Conservation (phyloP, 306 rosid genomes). For the Quercus glauca region DNA sequence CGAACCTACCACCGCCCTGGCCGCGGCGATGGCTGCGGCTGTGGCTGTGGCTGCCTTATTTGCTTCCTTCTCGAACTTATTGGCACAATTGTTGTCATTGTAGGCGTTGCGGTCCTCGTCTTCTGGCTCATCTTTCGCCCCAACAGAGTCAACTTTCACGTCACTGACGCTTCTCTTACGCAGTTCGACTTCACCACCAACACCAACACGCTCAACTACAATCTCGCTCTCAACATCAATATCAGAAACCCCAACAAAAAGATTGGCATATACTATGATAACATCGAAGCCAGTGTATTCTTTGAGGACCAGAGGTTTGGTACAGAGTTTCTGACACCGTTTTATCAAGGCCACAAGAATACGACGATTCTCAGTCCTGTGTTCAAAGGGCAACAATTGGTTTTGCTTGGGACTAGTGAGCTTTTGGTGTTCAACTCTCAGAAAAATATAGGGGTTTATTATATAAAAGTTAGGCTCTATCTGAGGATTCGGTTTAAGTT, state of each 20-base stretch:
- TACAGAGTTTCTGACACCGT: constrained; percentile 13
- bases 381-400: constrained; percentile 30
- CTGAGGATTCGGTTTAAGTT: constrained; percentile 37
- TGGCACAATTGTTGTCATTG: constrained; percentile 8
- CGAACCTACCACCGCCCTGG: neutral
- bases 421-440: constrained; percentile 18
- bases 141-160: constrained; percentile 19
- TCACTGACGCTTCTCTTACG: constrained; percentile 26
- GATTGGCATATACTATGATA: constrained; percentile 53
- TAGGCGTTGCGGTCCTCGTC: constrained; percentile 20
- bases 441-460: constrained; percentile 26
- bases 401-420: neutral
- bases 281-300: constrained; percentile 34
- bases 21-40: neutral
- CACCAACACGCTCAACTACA: constrained; percentile 29
- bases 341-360: constrained; percentile 44
- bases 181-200: constrained; percentile 22
- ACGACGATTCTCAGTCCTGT: constrained; percentile 20
- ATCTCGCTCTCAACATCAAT: constrained; percentile 47
- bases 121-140: constrained; percentile 30
- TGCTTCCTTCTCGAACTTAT: constrained; percentile 8
- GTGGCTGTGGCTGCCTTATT: constrained; percentile 15
- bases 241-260: constrained; percentile 53
- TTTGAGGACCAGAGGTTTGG: constrained; percentile 38
- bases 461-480: constrained; percentile 39